Evolutionary conservation across 2,329 filamentous ascomycete genomes (phyloP).

Genomic region (Juglanconis sp.): DNA sequence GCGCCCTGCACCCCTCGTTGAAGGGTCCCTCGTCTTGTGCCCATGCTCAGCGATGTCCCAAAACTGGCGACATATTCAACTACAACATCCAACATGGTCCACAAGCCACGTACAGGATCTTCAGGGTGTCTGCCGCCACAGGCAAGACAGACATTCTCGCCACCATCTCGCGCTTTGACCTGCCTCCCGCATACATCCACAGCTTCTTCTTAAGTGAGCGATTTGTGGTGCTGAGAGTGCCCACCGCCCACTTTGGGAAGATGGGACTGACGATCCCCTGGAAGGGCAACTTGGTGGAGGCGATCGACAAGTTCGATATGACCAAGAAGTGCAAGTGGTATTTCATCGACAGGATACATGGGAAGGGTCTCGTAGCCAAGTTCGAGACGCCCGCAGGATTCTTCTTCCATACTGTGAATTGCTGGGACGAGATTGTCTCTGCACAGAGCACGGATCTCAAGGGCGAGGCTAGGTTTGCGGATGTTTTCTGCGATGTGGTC

Average conservation of each 20-base stretch:
- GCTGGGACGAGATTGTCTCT: conserved; percentile 58
- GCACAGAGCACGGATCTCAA: conserved; percentile 27
- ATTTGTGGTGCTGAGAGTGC: conserved; percentile 72
- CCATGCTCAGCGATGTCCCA: conserved; percentile 69
- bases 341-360: conserved; percentile 64
- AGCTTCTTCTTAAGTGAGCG: conserved; percentile 72
- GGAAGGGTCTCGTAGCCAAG: conserved; percentile 63
- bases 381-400: conserved; percentile 69
- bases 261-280: conserved; percentile 60
- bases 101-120: conserved; percentile 63
- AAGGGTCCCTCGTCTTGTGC: conserved; percentile 65
- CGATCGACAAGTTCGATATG: conserved; percentile 61
- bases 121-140: conserved; percentile 58
- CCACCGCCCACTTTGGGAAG: conserved; percentile 58
- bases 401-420: conserved; percentile 77
- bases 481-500: conserved; percentile 64
- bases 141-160: conserved; percentile 70
- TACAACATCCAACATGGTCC: conserved; percentile 69
- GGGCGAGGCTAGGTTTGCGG: conserved; percentile 28
- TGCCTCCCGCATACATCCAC: conserved; percentile 71
- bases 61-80: conserved; percentile 75
- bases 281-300: conserved; percentile 65
- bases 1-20: conserved; percentile 62
- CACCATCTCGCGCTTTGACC: conserved; percentile 49
- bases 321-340: conserved; percentile 63